Base-by-base conservation (phyloP, 1,284 basidiomycete species). In the Leccinum angustisporum region DNA sequence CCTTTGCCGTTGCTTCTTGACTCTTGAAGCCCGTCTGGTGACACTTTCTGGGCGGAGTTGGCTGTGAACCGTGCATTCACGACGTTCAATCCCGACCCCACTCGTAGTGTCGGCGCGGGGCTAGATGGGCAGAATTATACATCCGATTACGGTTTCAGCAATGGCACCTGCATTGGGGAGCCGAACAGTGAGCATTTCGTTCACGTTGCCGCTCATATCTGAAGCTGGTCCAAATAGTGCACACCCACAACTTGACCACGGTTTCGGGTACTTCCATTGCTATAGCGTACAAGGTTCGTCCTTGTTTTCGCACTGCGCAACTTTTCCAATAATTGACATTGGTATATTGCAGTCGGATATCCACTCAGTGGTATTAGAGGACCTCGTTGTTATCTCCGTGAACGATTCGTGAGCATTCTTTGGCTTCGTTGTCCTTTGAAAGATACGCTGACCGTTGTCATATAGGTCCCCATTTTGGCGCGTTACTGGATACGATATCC, bases 161-260 rank as follows among this genome's bases (percentile, higher is more conserved):
- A 31, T 31, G 30, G 27, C 5, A 38, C 8, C 9, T 55, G 54
- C 21, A 30, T 67, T 9, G 0, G 3, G 4, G 0, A 21, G 0
- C 67, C 67, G 48, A 68, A 68, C 18, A 21, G 67, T 68, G 43
- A 58, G 68, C 56, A 30, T 30, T 57, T 38, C 13, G 27, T 6
- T 7, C 27, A 13, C 4, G 25, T 54, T 38, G 2, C 5, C 2
- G 34, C 36, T n/a, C 30, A 46, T 40, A 27, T 58, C 54, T 66
- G 25, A 66, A 18, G 10, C 18, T 33, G 18, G 1, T 21, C 51
- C 7, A n/a, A 40, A 6, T 13, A 68, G 67, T 68, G 1, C 67
- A 66, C 38, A 8, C 61, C 16, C 13, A 46, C 43, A 64, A 68
- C 13, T 1, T 64, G 43, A 10, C 60, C 21, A 54, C 33, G 48